phyloP scores from a whole-genome alignment of 2,329 filamentous ascomycete genomes.

The Knoxdaviesia capensis region DNA sequence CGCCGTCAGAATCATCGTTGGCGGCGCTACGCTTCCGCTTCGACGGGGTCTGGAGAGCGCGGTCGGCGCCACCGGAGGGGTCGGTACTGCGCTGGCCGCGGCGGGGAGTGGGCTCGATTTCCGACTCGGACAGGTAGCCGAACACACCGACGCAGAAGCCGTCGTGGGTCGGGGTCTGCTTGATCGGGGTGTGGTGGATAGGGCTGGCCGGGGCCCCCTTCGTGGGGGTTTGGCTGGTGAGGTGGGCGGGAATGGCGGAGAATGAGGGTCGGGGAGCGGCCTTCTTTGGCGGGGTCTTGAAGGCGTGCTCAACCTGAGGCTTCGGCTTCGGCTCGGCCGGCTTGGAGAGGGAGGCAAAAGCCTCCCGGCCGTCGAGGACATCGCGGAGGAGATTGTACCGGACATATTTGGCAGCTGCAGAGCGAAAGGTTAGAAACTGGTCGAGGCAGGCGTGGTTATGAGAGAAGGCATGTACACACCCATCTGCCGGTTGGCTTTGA shows the following conservation, averaged over 20 bases:
- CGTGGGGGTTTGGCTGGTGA: too few relatives aligned
- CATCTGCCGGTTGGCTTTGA: slow-evolving; percentile 52
- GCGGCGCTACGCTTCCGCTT: slow-evolving; percentile 14
- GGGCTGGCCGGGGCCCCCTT: too few relatives aligned
- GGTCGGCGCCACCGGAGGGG: too few relatives aligned
- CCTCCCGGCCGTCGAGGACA: slow-evolving; percentile 23
- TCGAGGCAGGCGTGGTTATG: slow-evolving; percentile 8
- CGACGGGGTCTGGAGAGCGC: slow-evolving; percentile 19
- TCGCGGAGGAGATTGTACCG: slow-evolving; percentile 49
- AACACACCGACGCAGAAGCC: too few relatives aligned
- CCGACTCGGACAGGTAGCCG: too few relatives aligned
- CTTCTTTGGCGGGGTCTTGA: slow-evolving; percentile 16
- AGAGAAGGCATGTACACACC: slow-evolving; percentile 20
- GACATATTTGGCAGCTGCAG: slow-evolving; percentile 48
- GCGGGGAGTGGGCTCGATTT: too few relatives aligned
- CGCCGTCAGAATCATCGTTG: background rate
- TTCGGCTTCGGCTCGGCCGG: too few relatives aligned
- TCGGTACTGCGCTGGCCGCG: too few relatives aligned
- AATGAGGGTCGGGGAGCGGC: slow-evolving; percentile 11
- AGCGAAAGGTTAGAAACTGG: background rate
- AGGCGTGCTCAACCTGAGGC: slow-evolving; percentile 13
- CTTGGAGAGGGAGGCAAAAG: too few relatives aligned
- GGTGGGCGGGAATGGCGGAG: too few relatives aligned
- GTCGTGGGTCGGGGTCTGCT: too few relatives aligned
- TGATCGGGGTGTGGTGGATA: too few relatives aligned